phyloP scores from a whole-genome alignment of 306 rosid species.

The Mimosa pudica region DNA sequence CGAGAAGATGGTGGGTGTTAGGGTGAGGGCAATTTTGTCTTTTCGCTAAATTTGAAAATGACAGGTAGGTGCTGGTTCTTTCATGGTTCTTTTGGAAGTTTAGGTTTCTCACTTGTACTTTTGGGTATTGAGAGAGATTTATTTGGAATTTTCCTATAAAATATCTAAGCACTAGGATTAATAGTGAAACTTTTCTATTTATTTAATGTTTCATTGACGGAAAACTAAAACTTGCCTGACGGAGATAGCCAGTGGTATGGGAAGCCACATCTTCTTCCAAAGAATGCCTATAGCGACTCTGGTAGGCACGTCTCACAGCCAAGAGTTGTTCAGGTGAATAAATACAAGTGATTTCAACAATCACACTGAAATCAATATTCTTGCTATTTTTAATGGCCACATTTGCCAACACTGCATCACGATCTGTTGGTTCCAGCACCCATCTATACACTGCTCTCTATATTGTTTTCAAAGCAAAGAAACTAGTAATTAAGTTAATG shows the following conservation, averaged over 20 bases:
- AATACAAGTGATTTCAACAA: constrained; percentile 68
- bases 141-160: too few relatives aligned
- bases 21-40: too few relatives aligned
- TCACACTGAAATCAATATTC: constrained; percentile 41
- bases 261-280: constrained; percentile 85
- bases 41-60: too few relatives aligned
- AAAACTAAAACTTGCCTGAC: constrained; percentile 41
- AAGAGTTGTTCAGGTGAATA: constrained; percentile 68
- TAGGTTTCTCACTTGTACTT: too few relatives aligned
- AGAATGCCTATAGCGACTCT: constrained; percentile 62
- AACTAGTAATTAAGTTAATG: background rate
- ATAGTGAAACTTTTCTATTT: too few relatives aligned
- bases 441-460: constrained; percentile 69
- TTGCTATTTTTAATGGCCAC: constrained; percentile 48
- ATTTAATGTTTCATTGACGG: background rate
- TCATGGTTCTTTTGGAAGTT: too few relatives aligned
- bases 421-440: constrained; percentile 58
- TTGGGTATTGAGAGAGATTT: too few relatives aligned
- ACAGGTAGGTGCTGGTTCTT: too few relatives aligned
- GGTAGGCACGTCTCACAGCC: constrained; percentile 68
- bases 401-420: constrained; percentile 61
- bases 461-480: background rate
- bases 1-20: too few relatives aligned
- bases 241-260: constrained; percentile 60
- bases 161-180: too few relatives aligned